These are phyloP conservation scores for Hydrangea macrophylla DNA, from an alignment of 148 eudicot species.

Conservation along the genomic window DNA sequence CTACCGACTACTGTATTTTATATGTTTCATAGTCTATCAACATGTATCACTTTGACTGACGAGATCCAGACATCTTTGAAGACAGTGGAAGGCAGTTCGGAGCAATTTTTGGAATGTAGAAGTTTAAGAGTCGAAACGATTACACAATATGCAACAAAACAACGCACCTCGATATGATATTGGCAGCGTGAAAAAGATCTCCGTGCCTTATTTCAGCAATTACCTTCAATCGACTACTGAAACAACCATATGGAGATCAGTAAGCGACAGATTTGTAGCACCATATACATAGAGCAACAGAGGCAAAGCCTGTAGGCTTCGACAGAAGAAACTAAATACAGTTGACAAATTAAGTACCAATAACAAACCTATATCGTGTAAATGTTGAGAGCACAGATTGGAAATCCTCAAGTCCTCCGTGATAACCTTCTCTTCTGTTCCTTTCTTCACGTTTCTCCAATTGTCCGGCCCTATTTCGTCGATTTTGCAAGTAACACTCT, in stretches of 20 bases:
- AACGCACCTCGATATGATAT: constrained; percentile 75
- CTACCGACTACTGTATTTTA: too few species aligned
- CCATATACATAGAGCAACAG: background rate
- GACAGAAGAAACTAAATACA: background rate
- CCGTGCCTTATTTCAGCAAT: constrained; percentile 81
- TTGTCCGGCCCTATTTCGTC: constrained; percentile 48
- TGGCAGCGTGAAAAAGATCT: constrained; percentile 76
- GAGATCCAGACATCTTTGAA: background rate
- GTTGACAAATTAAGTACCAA: background rate
- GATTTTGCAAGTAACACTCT: constrained; percentile 80
- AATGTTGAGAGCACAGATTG: constrained; percentile 69
- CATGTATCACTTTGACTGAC: background rate
- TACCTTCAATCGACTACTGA: constrained; percentile 61
- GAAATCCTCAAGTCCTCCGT: constrained; percentile 71
- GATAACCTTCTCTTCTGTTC: constrained; percentile 43
- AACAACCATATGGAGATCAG: constrained; percentile 9
- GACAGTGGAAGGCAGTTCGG: background rate
- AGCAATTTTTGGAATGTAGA: background rate
- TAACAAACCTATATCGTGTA: constrained; percentile 70
- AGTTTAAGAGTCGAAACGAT: background rate
- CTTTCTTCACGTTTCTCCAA: constrained; percentile 26
- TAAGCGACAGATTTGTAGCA: background rate
- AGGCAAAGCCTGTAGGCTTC: background rate
- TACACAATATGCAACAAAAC: background rate
- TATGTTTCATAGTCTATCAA: background rate